phyloP scores from a whole-genome alignment of 768 basidiomycete species.

The Mycena venus region DNA sequence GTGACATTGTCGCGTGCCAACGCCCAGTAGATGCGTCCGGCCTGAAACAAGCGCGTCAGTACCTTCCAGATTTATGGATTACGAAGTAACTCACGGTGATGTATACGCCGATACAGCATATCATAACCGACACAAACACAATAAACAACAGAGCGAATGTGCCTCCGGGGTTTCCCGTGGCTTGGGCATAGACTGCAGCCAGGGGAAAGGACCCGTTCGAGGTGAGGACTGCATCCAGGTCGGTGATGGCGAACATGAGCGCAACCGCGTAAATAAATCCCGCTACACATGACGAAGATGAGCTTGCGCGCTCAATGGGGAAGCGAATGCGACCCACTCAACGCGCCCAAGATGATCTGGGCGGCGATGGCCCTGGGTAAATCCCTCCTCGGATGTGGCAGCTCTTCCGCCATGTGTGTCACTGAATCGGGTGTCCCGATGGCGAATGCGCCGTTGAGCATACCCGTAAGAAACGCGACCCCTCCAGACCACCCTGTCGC shows the following conservation, averaged over 20 bases:
- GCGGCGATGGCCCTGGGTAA: constrained; percentile 24
- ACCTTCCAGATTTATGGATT: not conserved
- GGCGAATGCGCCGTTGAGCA: constrained; percentile 30
- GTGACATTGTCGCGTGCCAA: constrained; percentile 29
- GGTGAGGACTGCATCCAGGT: constrained; percentile 26
- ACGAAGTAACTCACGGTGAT: not conserved
- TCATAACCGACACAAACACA: constrained; percentile 17
- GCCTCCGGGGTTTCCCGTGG: constrained; percentile 21
- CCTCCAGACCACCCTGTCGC: constrained; percentile 26
- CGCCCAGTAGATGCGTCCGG: constrained; percentile 24
- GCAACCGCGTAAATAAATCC: constrained; percentile 21
- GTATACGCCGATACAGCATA: constrained; percentile 11
- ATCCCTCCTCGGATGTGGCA: constrained; percentile 24
- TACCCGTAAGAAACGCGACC: constrained; percentile 29
- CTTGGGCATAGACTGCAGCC: constrained; percentile 24
- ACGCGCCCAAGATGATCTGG: constrained; percentile 23
- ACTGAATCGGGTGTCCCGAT: constrained; percentile 28
- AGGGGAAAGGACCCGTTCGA: constrained; percentile 26
- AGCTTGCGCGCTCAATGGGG: not conserved
- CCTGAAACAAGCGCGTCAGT: constrained; percentile 3
- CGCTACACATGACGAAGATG: not conserved
- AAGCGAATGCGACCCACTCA: constrained; percentile 3
- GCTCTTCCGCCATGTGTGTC: constrained; percentile 30
- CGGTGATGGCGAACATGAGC: constrained; percentile 29
- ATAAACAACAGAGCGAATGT: constrained; percentile 22